Evolutionary conservation across 805 yeast species (phyloP), one percentile per base, ranked within the genome.

Genomic region (Hanseniaspora taiwanica): DNA sequence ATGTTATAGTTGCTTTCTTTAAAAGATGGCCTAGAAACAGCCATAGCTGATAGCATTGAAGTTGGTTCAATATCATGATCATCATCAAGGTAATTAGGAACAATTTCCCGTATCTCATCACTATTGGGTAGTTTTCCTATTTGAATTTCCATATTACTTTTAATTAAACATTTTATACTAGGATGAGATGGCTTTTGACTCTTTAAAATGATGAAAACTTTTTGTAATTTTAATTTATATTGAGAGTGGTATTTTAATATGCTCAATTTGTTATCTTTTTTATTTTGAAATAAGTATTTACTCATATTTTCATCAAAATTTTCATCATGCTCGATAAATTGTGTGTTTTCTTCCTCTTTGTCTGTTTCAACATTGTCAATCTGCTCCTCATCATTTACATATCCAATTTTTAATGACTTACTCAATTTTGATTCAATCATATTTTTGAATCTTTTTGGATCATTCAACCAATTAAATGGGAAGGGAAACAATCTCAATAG

Each of bases 381-480:
- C 31, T 48, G 56, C 16, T 51, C 56, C 10, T 46, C 54, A 17
- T 47, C 48, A 3, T 40, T 44, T 13, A 33, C 23, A 33, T 19
- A 33, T 14, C 36, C 36, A 4, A 33, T 33, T 33, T 33, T 1
- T 70, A 70, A 14, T 52, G 43, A 10, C 49, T 44, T 12, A 48
- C 42, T 46, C 69, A 64, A 3, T 51, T 44, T 24, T 48, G 46
- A 25, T 52, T 38, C 1, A 68, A 68, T 4, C 42, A 39, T 0
- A 50, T 37, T 48, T 65, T 66, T 42, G 65, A 63, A 33, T 58
- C 61, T 29, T 74, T 46, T 1, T 87, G 86, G 18, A 78, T 74
- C 44, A 72, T 72, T 53, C 79, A 80, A 70, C 79, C 82, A 71
- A 78, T 68, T 8, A 19, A 33, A 33, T 9, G 87, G 89, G 60